phyloP scores from a whole-genome alignment of 2,329 filamentous ascomycete species.

The Pyrenochaeta sp. region DNA sequence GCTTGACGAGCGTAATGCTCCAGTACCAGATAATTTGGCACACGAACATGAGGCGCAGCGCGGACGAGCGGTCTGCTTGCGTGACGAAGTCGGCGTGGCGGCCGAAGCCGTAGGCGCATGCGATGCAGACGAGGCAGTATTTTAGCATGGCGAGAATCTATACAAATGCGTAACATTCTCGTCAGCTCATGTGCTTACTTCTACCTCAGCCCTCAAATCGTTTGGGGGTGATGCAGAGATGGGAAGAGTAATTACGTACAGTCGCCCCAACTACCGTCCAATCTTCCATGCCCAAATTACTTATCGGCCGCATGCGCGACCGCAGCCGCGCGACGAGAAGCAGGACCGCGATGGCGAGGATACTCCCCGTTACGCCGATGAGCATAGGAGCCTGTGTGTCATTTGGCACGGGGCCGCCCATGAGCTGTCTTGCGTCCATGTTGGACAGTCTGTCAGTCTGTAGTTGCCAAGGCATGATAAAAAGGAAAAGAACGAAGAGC shows the following conservation, averaged over 20 bases:
- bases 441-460: not conserved
- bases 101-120: slow-evolving; percentile 34
- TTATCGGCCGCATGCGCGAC: slow-evolving; percentile 21
- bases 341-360: slow-evolving; percentile 24
- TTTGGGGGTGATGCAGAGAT: not conserved
- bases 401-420: slow-evolving; percentile 5
- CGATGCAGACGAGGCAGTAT: slow-evolving; percentile 25
- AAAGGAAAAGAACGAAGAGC: not conserved
- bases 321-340: slow-evolving; percentile 31
- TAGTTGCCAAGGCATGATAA: not conserved
- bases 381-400: slow-evolving; percentile 32
- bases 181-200: not conserved
- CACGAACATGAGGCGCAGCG: slow-evolving; percentile 35
- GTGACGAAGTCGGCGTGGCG: slow-evolving; percentile 29
- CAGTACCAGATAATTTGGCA: slow-evolving; percentile 39
- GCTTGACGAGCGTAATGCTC: slow-evolving; percentile 35
- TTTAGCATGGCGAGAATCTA: slow-evolving; percentile 31
- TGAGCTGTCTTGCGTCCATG: slow-evolving; percentile 1
- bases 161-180: not conserved
- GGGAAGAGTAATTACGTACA: slow-evolving; percentile 9
- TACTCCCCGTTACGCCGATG: slow-evolving; percentile 26
- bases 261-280: slow-evolving; percentile 30
- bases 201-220: not conserved
- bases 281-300: slow-evolving; percentile 25
- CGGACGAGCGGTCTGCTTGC: slow-evolving; percentile 15